Conservation (phyloP, 2,329 filamentous ascomycete species). For the Aspergillus puulaauensis region DNA sequence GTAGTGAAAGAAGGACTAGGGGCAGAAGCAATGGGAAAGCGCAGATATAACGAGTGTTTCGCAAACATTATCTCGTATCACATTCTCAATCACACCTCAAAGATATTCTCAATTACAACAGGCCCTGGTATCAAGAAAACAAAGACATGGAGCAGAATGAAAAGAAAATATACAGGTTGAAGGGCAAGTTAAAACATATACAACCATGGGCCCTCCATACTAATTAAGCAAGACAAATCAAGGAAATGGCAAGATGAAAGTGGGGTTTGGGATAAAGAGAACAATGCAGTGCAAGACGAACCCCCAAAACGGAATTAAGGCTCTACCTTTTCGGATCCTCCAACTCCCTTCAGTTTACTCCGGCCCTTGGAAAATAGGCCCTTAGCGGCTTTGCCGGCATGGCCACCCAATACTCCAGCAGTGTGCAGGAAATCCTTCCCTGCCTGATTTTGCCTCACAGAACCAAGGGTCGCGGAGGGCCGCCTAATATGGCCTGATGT, state of each 20-base stretch:
- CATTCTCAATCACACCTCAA: conserved; percentile 14
- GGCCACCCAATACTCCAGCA: conserved; percentile 69
- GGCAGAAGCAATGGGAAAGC: neutral
- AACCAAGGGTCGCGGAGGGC: conserved; percentile 38
- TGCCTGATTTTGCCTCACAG: conserved; percentile 60
- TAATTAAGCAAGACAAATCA: neutral
- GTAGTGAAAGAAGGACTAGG: neutral
- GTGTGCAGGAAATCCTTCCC: conserved; percentile 86
- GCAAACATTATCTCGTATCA: conserved; percentile 16
- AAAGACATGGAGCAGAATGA: conserved; percentile 3
- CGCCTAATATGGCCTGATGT: conserved; percentile 34
- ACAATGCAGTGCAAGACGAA: conserved; percentile 17
- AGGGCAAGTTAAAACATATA: neutral
- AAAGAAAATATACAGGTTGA: neutral
- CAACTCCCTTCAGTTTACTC: conserved; percentile 72
- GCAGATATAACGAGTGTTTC: neutral
- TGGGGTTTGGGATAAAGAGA: conserved; percentile 14
- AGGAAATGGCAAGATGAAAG: neutral
- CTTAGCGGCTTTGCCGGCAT: conserved; percentile 78
- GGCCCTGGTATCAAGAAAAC: conserved; percentile 27
- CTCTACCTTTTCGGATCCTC: conserved; percentile 80
- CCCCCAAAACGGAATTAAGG: conserved; percentile 53
- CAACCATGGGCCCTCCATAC: neutral
- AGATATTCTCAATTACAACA: conserved; percentile 28
- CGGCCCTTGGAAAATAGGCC: conserved; percentile 88